phyloP scores from a whole-genome alignment of 106 monocot species.

The Dioscorea zingiberensis region DNA sequence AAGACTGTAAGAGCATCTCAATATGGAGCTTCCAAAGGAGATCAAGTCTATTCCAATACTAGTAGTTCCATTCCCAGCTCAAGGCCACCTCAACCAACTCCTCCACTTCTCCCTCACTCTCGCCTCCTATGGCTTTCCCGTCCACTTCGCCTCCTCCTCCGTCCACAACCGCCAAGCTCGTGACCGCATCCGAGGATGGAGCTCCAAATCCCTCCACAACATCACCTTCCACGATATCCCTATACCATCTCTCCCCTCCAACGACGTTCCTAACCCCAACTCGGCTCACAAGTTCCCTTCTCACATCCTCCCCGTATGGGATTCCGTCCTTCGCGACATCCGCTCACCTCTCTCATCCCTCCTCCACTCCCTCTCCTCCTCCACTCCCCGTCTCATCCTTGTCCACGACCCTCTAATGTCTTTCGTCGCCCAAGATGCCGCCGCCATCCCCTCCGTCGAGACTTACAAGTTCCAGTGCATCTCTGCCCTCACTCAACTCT shows the following conservation, averaged over 20 bases:
- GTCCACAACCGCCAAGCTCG: slow-evolving; percentile 52
- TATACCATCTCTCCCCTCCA: slow-evolving; percentile 16
- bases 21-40: no score
- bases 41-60: slow-evolving; percentile 2
- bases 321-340: slow-evolving; percentile 16
- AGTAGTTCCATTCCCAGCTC: slow-evolving; percentile 47
- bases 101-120: slow-evolving; percentile 46
- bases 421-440: slow-evolving; percentile 20
- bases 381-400: slow-evolving; percentile 31
- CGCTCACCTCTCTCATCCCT: slow-evolving; percentile 12
- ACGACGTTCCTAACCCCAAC: slow-evolving; percentile 25
- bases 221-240: slow-evolving; percentile 44
- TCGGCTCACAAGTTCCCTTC: slow-evolving; percentile 24
- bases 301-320: slow-evolving; percentile 40
- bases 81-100: slow-evolving; percentile 66
- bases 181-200: slow-evolving; percentile 24
- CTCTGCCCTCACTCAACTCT: slow-evolving; percentile 25
- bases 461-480: slow-evolving; percentile 27
- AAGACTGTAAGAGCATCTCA: no score
- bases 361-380: slow-evolving; percentile 28
- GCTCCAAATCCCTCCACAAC: background rate
- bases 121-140: slow-evolving; percentile 12
- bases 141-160: slow-evolving; percentile 42
- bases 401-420: slow-evolving; percentile 50
- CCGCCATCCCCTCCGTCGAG: slow-evolving; percentile 17